phyloP scores from a whole-genome alignment of 129 eudicot genomes.

The Cynara cardunculus region DNA sequence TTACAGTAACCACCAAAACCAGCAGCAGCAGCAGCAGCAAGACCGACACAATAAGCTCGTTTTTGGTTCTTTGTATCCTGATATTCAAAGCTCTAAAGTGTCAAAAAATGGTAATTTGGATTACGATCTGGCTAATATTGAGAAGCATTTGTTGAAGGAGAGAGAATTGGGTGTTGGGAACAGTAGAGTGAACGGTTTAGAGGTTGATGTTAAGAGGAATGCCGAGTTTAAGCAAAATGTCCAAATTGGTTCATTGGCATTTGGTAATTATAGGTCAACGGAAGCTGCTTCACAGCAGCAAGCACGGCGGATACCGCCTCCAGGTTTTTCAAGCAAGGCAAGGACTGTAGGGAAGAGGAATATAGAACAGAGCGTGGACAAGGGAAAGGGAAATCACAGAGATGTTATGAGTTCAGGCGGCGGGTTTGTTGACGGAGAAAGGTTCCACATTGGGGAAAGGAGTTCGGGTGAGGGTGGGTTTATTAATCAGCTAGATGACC shows the following conservation, averaged over 20 bases:
- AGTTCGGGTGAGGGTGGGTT: constrained; percentile 13
- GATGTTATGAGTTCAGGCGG: not conserved
- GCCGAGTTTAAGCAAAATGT: constrained; percentile 27
- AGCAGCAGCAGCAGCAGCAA: constrained; percentile 2
- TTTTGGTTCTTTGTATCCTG: constrained; percentile 45
- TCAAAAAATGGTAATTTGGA: constrained; percentile 6
- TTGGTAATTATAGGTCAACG: constrained; percentile 29
- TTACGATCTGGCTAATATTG: constrained; percentile 21
- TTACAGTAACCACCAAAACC: constrained; percentile 11
- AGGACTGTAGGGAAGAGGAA: constrained; percentile 16
- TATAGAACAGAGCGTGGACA: constrained; percentile 25
- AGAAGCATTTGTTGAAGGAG: constrained; percentile 17
- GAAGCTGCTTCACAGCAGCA: constrained; percentile 21
- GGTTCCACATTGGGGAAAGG: constrained; percentile 1
- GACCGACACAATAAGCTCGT: constrained; percentile 24
- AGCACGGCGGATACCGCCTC: constrained; percentile 43
- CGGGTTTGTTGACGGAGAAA: constrained; percentile 13
- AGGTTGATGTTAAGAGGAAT: constrained; percentile 9
- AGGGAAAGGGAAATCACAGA: constrained; percentile 36
- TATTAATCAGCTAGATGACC: constrained; percentile 38
- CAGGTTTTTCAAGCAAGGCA: constrained; percentile 56
- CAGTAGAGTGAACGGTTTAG: constrained; percentile 28
- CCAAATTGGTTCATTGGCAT: constrained; percentile 22
- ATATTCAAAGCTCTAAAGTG: constrained; percentile 14
- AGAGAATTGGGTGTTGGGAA: constrained; percentile 25